These are phyloP conservation scores for Aspergillus cavernicola DNA, from an alignment of 495 filamentous ascomycete species.

Conservation along the genomic window DNA sequence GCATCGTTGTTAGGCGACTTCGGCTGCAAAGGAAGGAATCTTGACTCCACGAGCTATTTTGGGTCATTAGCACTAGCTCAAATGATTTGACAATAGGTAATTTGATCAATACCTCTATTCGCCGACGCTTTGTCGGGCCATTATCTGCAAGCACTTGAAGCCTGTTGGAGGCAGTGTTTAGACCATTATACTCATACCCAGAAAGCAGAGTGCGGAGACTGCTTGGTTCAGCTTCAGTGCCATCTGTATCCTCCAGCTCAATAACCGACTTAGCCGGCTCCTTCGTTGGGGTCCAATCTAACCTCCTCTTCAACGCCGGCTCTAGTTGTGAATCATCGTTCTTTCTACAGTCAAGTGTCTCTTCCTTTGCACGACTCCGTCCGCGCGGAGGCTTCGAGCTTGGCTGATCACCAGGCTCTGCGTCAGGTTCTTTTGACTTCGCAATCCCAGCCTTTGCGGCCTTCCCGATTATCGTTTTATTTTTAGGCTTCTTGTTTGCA, in stretches of 20 bases:
- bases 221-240: not conserved
- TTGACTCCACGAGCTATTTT: slow-evolving; percentile 28
- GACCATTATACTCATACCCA: slow-evolving; percentile 33
- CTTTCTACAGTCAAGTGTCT: slow-evolving; percentile 2
- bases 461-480: slow-evolving; percentile 36
- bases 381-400: not conserved
- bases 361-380: not conserved
- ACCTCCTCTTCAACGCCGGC: slow-evolving; percentile 32
- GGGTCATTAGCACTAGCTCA: slow-evolving; percentile 1
- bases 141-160: slow-evolving; percentile 7
- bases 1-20: slow-evolving; percentile 8
- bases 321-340: slow-evolving; percentile 31
- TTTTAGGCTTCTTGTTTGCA: slow-evolving; percentile 22
- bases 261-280: slow-evolving; percentile 12
- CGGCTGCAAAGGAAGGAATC: slow-evolving; percentile 18
- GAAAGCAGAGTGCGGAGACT: slow-evolving; percentile 30
- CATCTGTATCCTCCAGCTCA: slow-evolving; percentile 12
- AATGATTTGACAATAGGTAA: not conserved
- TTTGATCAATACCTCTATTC: slow-evolving; percentile 34
- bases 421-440: slow-evolving; percentile 11
- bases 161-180: slow-evolving; percentile 9
- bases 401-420: slow-evolving; percentile 8
- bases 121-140: slow-evolving; percentile 40
- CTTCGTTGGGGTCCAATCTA: slow-evolving; percentile 46
- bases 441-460: slow-evolving; percentile 29